These are phyloP conservation scores for Teratosphaeria pseudoeucalypti DNA, from an alignment of 2,329 filamentous ascomycete species.

Conservation along the genomic window DNA sequence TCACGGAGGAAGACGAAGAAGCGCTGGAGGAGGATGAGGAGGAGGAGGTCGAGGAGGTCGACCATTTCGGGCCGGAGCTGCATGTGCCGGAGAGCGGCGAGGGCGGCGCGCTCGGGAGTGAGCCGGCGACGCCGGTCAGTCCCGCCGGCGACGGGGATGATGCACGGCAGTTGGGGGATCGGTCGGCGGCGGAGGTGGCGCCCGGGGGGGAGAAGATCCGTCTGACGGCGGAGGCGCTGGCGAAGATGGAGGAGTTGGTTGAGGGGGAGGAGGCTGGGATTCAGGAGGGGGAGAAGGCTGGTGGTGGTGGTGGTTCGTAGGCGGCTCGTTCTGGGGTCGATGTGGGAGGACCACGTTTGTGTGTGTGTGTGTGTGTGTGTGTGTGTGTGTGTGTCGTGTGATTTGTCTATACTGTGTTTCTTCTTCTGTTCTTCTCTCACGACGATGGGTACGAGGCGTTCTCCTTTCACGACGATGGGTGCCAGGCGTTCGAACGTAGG, in stretches of 20 bases:
- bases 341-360: not conserved
- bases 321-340: not conserved
- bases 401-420: not conserved
- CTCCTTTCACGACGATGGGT: too few relatives aligned
- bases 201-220: slow-evolving; percentile 5
- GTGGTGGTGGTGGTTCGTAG: not conserved
- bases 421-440: too few relatives aligned
- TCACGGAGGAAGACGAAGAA: slow-evolving; percentile 23
- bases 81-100: not conserved
- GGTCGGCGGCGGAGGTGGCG: not conserved
- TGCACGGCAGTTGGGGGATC: not conserved
- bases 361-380: too few relatives aligned
- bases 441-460: too few relatives aligned
- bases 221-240: slow-evolving; percentile 23
- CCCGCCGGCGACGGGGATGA: not conserved
- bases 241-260: slow-evolving; percentile 27
- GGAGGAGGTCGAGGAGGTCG: slow-evolving; percentile 10
- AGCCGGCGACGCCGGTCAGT: not conserved
- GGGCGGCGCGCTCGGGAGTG: not conserved
- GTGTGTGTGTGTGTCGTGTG: not conserved
- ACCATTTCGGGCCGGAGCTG: slow-evolving; percentile 21
- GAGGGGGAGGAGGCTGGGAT: slow-evolving; percentile 8
- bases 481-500: not conserved
- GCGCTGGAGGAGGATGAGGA: slow-evolving; percentile 16
- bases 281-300: not conserved